Evolutionary conservation across 2,329 filamentous ascomycete species (phyloP).

Genomic region (Beauveria caledonica): DNA sequence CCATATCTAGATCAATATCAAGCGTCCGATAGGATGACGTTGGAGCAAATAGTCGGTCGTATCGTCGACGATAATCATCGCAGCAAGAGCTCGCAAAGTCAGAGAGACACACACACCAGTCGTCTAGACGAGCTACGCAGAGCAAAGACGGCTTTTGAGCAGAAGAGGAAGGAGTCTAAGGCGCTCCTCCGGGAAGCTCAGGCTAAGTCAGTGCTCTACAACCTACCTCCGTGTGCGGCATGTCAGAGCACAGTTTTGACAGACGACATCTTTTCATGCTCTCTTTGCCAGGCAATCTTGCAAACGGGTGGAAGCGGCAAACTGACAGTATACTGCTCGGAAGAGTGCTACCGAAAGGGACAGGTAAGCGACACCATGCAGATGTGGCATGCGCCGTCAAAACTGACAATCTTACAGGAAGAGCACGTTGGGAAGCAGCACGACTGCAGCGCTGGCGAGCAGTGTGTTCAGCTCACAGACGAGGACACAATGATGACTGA

Average conservation of each 20-base stretch:
- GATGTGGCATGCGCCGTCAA: not conserved
- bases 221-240: conserved; percentile 31
- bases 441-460: conserved; percentile 32
- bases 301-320: conserved; percentile 28
- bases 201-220: conserved; percentile 26
- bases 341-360: conserved; percentile 31
- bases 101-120: conserved; percentile 29
- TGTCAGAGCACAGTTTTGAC: conserved; percentile 28
- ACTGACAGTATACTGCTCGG: conserved; percentile 37
- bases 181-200: conserved; percentile 24
- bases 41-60: conserved; percentile 28
- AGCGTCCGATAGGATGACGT: conserved; percentile 18
- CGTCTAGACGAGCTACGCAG: conserved; percentile 39
- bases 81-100: conserved; percentile 23
- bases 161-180: conserved; percentile 31
- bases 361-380: conserved; percentile 29
- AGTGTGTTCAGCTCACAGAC: conserved; percentile 31
- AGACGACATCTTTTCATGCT: conserved; percentile 33
- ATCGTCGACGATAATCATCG: conserved; percentile 25
- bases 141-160: conserved; percentile 42
- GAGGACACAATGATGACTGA: conserved; percentile 33
- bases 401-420: conserved; percentile 21
- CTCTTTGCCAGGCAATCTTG: conserved; percentile 35
- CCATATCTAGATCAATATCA: conserved; percentile 33
- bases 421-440: conserved; percentile 31